Conservation (phyloP, 345 rosid genomes). For the Eutrema japonicum region DNA sequence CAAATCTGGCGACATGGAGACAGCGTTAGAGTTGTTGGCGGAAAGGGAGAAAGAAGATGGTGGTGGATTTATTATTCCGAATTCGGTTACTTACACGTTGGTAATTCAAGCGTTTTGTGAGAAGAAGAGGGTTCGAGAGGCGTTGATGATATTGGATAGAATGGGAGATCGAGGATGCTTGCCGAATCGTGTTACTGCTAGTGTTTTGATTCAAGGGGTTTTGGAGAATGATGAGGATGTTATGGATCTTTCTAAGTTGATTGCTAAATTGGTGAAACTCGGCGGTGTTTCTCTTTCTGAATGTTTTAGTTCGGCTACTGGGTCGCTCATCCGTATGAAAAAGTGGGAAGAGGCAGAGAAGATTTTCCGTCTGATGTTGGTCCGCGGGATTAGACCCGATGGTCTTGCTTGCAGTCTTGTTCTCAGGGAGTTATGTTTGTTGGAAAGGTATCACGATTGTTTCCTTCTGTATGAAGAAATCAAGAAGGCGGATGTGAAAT, state of each 20-base stretch:
- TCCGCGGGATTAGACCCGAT: constrained; percentile 62
- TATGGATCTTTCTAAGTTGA: constrained; percentile 60
- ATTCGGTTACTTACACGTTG: constrained; percentile 69
- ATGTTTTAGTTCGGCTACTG: constrained; percentile 67
- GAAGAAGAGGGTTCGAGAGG: constrained; percentile 57
- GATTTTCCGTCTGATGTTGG: constrained; percentile 57
- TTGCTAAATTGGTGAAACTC: constrained; percentile 56
- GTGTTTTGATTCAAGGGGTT: constrained; percentile 64
- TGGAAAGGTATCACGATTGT: constrained; percentile 60
- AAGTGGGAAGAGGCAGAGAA: constrained; percentile 63
- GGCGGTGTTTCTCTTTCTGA: constrained; percentile 64
- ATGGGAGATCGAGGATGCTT: constrained; percentile 64
- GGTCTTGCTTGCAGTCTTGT: constrained; percentile 68
- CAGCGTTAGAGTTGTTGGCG: constrained; percentile 60
- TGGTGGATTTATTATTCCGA: constrained; percentile 49
- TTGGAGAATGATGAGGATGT: constrained; percentile 51
- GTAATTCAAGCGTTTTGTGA: constrained; percentile 66
- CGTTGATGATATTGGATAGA: constrained; percentile 67
- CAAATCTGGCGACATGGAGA: constrained; percentile 56
- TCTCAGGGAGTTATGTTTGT: constrained; percentile 61
- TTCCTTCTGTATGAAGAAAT: constrained; percentile 57
- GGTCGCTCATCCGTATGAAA: constrained; percentile 54
- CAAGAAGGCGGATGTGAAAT: constrained; percentile 50
- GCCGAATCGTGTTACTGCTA: constrained; percentile 74
- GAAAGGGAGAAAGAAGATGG: constrained; percentile 75